Base-by-base conservation (phyloP, 345 rosid genomes). In the Viola odorata region DNA sequence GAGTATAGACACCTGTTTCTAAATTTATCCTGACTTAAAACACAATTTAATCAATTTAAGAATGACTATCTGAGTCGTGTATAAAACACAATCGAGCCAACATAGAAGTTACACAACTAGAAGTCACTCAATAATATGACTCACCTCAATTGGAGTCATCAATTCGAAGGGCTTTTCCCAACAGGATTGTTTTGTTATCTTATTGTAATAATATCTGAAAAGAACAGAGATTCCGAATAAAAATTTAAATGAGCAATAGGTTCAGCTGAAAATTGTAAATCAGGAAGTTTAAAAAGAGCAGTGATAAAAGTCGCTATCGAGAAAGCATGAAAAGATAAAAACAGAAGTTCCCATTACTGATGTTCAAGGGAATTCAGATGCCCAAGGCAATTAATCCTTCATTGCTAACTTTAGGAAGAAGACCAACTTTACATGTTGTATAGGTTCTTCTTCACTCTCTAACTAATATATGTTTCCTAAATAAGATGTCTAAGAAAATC, bases 111-210 rank as follows among this genome's bases (percentile, higher is more conserved):
- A 23, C 32, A 2, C 32, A 44, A 44, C 7, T 47, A 47, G 13
- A 12, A 6, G 50, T 45, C 11, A 44, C 55, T 57, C 13, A 7
- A 38, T 5, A 15, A 57, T 58, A 69, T 32, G 48, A 70, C 87
- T 80, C 69, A 89, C 98, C 98, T 92, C 98, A 57, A 92, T 76
- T 49, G 98, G 86, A 63, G 97, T 84, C 98, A 92, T 92, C 79
- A 92, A 77, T 67, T 92, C 98, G 65, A 75, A 62, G 38, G 98
- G 98, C 78, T 92, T 92, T 73, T 92, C 98, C 98, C 98, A 92
- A 74, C 91, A 85, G 70, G 98, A 92, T 73, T 89, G 96, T 65
- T 83, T 84, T 48, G 97, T 85, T 87, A 65, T 88, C 84, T 83
- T 92, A 79, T 92, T 92, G 75, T 85, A 89, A 76, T 92, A 92